Percentiles rank a stretch among this genome's conserved stretches.
These are phyloP conservation scores for Lipomyces anomalus DNA, from an alignment of 805 yeast genomes.

Conservation along the genomic window DNA sequence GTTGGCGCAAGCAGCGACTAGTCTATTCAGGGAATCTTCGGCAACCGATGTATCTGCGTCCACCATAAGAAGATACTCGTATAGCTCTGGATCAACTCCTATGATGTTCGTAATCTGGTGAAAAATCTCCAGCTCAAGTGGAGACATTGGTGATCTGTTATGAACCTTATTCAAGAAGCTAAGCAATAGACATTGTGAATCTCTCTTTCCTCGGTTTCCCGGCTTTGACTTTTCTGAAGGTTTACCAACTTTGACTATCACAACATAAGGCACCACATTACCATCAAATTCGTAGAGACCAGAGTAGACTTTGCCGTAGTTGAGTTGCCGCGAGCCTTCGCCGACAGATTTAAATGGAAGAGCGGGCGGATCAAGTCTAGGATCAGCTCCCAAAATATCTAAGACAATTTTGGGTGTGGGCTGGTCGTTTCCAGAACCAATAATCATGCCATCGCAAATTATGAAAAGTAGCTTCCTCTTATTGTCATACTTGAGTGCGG, in stretches of 20 bases:
- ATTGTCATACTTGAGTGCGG: conserved; percentile 52
- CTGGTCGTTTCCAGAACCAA: conserved; percentile 54
- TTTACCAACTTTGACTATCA: conserved; percentile 53
- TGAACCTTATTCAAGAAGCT: conserved; percentile 54
- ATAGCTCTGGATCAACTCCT: conserved; percentile 56
- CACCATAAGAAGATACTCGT: conserved; percentile 52
- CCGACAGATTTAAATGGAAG: conserved; percentile 55
- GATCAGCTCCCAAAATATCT: conserved; percentile 41
- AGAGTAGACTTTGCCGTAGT: conserved; percentile 57
- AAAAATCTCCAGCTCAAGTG: conserved; percentile 50
- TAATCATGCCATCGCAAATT: conserved; percentile 55
- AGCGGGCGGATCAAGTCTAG: conserved; percentile 46
- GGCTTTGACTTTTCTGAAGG: conserved; percentile 48
- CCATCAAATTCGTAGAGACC: conserved; percentile 56
- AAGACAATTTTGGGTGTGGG: conserved; percentile 53
- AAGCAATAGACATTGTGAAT: conserved; percentile 55
- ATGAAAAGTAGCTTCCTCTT: conserved; percentile 51
- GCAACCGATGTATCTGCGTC: conserved; percentile 59
- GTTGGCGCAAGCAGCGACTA: conserved; percentile 54
- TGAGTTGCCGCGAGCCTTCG: conserved; percentile 53
- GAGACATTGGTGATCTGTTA: conserved; percentile 55
- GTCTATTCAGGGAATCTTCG: conserved; percentile 50
- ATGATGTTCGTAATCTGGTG: conserved; percentile 51
- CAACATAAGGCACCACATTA: conserved; percentile 47
- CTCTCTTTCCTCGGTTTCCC: conserved; percentile 63